Evolutionary conservation across 2,329 filamentous ascomycete species (phyloP), one percentile per base, ranked within the genome.

Genomic region (Botryotinia calthae): DNA sequence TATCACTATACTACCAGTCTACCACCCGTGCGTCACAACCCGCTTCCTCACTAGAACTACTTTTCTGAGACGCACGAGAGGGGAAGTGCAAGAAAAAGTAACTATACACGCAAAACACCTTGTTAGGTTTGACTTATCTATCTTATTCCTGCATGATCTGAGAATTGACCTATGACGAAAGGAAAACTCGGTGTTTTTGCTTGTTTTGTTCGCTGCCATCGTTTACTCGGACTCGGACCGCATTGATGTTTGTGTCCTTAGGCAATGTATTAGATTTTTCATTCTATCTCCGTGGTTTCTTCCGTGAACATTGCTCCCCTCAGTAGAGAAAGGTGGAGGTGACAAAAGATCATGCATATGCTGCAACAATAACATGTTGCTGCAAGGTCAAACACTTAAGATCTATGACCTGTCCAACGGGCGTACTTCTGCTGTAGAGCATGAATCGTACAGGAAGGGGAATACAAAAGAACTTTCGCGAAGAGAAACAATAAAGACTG

Each of bases 401-500:
- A 56, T 56, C 46, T 67, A n/a, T 67, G 65, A 12, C n/a, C 18
- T 67, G 48, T 37, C 42, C 46, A 22, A 54, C 25, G 25, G 64
- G 25, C 46, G 22, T 54, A 14, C 34, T 42, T 66, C 56, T 67
- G 48, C 64, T 56, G 48, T 28, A 40, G 44, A 66, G 64, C 64
- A 31, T 42, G 18, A n/a, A 54, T 22, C 64, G 10, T 34, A 46
- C 62, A n/a, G 34, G 46, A 46, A 37, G 42, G 63, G 63, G 31
- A 67, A n/a, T 59, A 44, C 25, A 72, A 20, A 20, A 46, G 70
- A 61, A 68, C 56, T 61, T 59, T 67, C 62, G 62, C 48, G 61
- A 72, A 71, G 61, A 51, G 37, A 48, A 63, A 31, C 51, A 72
- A 56, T 67, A 56, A 59, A 67, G 70, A 67, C 46, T 72, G 70